Evolutionary conservation across 805 yeast species (phyloP).

Genomic region (Nakazawaea anatomiae): DNA sequence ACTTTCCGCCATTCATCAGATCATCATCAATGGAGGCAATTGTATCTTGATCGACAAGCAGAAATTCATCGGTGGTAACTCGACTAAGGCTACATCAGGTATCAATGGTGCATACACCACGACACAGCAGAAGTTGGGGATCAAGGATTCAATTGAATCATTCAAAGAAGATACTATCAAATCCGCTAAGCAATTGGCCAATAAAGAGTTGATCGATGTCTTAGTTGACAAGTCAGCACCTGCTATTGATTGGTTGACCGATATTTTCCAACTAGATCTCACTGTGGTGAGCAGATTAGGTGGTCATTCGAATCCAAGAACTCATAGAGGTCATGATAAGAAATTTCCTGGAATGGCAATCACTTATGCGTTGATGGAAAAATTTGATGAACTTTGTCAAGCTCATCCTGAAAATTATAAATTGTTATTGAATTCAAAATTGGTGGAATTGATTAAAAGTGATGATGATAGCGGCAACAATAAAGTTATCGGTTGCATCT

Average conservation of each 20-base stretch:
- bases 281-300: constrained; percentile 71
- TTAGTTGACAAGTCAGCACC: constrained; percentile 56
- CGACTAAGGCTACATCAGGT: constrained; percentile 64
- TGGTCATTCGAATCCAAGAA: constrained; percentile 76
- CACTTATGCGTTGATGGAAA: constrained; percentile 46
- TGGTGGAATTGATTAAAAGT: constrained; percentile 30
- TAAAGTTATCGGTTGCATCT: constrained; percentile 22
- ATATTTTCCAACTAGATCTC: constrained; percentile 54
- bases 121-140: constrained; percentile 44
- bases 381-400: constrained; percentile 38
- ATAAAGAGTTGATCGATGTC: constrained; percentile 50
- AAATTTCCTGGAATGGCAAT: constrained; percentile 65
- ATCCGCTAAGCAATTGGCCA: constrained; percentile 60
- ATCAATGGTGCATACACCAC: constrained; percentile 68
- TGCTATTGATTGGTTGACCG: constrained; percentile 72
- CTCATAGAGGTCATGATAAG: constrained; percentile 71
- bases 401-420: constrained; percentile 32
- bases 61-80: constrained; percentile 56
- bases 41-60: constrained; percentile 53
- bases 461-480: constrained; percentile 9
- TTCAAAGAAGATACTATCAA: constrained; percentile 63
- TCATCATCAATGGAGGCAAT: constrained; percentile 34
- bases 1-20: constrained; percentile 55
- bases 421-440: constrained; percentile 26
- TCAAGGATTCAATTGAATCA: constrained; percentile 50